Evolutionary conservation across 2,329 filamentous ascomycete species (phyloP).

Genomic region (Alternaria arborescens): DNA sequence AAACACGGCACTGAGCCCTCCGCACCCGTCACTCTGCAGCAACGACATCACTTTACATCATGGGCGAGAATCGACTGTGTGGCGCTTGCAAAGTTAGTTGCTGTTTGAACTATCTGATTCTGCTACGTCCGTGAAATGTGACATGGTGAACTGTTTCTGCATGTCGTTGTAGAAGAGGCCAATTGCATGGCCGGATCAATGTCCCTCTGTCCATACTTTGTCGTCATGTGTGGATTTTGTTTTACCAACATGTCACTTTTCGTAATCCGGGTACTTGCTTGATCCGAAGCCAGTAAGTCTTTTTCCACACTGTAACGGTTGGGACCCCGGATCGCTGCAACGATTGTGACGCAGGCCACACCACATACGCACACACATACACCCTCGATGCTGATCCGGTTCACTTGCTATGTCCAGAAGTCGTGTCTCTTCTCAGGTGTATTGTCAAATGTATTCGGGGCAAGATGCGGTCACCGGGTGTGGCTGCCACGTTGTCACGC

Average conservation of each 20-base stretch:
- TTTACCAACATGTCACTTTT: conserved; percentile 8
- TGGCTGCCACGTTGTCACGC: not conserved
- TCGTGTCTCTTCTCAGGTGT: not conserved
- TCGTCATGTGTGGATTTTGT: not conserved
- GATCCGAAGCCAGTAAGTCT: not conserved
- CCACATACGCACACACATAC: no score
- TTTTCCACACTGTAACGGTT: not conserved
- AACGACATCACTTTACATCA: conserved; percentile 27
- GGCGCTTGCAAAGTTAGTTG: conserved; percentile 22
- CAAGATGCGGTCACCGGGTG: not conserved
- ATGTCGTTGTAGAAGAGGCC: not conserved
- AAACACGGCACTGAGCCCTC: conserved; percentile 40
- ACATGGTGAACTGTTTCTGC: conserved; percentile 23
- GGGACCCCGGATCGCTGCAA: not conserved
- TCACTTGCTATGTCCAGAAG: not conserved
- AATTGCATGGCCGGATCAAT: not conserved
- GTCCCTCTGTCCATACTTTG: not conserved
- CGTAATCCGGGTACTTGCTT: not conserved
- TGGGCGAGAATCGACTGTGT: conserved; percentile 2
- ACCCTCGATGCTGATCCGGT: not conserved
- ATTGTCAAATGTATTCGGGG: not conserved
- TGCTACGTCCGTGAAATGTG: conserved; percentile 20
- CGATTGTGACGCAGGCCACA: not conserved
- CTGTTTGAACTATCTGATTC: conserved; percentile 17
- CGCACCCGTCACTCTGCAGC: conserved; percentile 27